These are phyloP conservation scores for Phyllosticta paracitricarpa DNA, from an alignment of 2,329 filamentous ascomycete species.

Conservation along the genomic window DNA sequence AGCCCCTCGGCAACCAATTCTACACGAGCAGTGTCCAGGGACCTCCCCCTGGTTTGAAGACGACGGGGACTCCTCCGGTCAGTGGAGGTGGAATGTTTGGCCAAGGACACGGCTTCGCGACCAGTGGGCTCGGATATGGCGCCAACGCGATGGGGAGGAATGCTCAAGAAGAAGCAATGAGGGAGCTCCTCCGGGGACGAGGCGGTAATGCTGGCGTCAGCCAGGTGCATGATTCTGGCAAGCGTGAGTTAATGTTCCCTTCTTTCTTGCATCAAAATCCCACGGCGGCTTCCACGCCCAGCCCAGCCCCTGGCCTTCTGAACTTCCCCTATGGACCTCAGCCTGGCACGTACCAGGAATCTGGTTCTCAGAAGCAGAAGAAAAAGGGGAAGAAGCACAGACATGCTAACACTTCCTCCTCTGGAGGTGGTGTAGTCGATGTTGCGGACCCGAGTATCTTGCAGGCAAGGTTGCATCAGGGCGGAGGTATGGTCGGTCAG, in stretches of 20 bases:
- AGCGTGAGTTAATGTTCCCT: constrained; percentile 98
- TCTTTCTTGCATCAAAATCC: constrained; percentile 82
- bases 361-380: constrained; percentile 88
- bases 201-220: constrained; percentile 47
- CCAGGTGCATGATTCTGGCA: constrained; percentile 74
- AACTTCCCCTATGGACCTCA: constrained; percentile 84
- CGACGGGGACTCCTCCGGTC: constrained; percentile 83
- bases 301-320: constrained; percentile 83
- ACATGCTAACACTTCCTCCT: constrained; percentile 99
- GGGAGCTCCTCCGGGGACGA: constrained; percentile 66
- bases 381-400: constrained; percentile 99
- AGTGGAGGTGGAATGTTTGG: constrained; percentile 74
- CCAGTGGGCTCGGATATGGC: constrained; percentile 52
- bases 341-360: constrained; percentile 80
- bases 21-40: constrained; percentile 81
- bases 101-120: constrained; percentile 76
- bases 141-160: constrained; percentile 59
- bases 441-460: constrained; percentile 99
- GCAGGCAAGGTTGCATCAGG: constrained; percentile 92
- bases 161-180: constrained; percentile 62
- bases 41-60: constrained; percentile 90
- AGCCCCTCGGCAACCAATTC: constrained; percentile 53
- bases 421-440: constrained; percentile 98
- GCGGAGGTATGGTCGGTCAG: constrained; percentile 71
- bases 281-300: constrained; percentile 70